Base-by-base conservation (phyloP, 1,284 basidiomycete genomes). In the Ustilago bromivora region DNA sequence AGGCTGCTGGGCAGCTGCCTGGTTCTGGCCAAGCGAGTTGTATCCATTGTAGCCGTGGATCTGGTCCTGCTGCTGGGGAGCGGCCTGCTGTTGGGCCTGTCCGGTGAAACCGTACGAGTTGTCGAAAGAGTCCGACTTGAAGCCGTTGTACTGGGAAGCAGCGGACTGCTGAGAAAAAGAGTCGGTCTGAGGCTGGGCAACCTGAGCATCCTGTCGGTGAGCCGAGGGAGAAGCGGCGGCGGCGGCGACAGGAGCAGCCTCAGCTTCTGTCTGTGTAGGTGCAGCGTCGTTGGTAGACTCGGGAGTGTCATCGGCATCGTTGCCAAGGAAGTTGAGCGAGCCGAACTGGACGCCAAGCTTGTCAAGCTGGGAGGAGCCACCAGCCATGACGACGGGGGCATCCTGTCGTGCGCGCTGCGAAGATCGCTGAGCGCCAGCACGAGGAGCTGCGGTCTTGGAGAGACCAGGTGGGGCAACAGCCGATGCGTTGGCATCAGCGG, bases 271-370 rank as follows among this genome's bases (percentile, higher is more conserved):
- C 23, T 58, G 58, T 11, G 35, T 19, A 19, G 62, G 19, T 11
- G 67, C 10, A n/a, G 69, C 62, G 13, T 56, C 67, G 35, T 46
- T 47, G 55, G 64, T 46, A 17, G 55, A 38, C 15, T 70, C 71
- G 13, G 62, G 52, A 23, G 55, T 61, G 13, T 70, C 74, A 34
- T 76, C 72, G 47, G 73, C 80, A 40, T 83, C 82, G 4, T 71
- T 75, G 31, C 79, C 82, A 36, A 83, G 76, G 76, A 85, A 84
- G 77, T 81, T 84, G 60, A 85, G 78, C 19, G 71, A 80, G 66
- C 84, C 84, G 52, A 86, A 86, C 60, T 83, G 78, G 34, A 85
- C 76, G 56, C 83, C 84, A 15, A 86, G 79, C 55, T 75, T 84
- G 79, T 86, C 84, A 46, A 85, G 75, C 59, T 78, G 70, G 4